Base-by-base conservation (phyloP, 2,329 filamentous ascomycete species). In the Epichloe baconii region DNA sequence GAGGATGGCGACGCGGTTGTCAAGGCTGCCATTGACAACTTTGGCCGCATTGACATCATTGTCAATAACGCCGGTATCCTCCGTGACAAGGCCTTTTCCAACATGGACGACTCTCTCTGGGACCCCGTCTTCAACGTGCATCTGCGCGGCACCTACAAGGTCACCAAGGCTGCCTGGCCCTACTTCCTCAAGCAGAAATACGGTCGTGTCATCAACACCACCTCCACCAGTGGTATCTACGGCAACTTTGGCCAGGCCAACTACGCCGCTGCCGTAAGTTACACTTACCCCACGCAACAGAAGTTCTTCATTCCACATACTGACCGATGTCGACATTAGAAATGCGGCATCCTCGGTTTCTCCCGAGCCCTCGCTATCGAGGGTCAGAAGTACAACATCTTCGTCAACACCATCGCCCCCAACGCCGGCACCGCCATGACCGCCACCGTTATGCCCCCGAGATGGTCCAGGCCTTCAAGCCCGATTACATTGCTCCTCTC, bases 221-320 rank as follows among this genome's bases (percentile, higher is more conserved):
- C 93, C 41, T 95, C 88, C 37, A 97, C 93, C 47, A 94, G 86
- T 61, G 93, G 93, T 70, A 95, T 98, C 69, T 98, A 98, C 67
- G 93, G 93, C 61, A 98, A 96, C 79, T 98, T 98, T 67, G 93
- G 93, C 56, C 93, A 98, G 72, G 88, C 91, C 63, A 98, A 98
- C 78, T 98, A 98, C 69, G 80, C 93, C 55, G 88, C 91, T 53
- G 87, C 87, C 52, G 83, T 86, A 78, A 73, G 82, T 76, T 49
- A 31, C 31, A 31, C 11, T 11, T 31, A 1, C 31, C 31, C 8
- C 31, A 31, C 10, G 31, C 31, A 31, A 11, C 10, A 31, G 31
- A 31, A 31, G 31, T 31, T 0, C 31, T 8, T 31, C 26, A 4
- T 19, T 37, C 34, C 10, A 37, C 14, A 12, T 14, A 10, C 44